Percentiles rank a stretch among this genome's conserved stretches.
phyloP scores from a whole-genome alignment of 148 eudicot genomes.

The Pharnaceum exiguum region DNA sequence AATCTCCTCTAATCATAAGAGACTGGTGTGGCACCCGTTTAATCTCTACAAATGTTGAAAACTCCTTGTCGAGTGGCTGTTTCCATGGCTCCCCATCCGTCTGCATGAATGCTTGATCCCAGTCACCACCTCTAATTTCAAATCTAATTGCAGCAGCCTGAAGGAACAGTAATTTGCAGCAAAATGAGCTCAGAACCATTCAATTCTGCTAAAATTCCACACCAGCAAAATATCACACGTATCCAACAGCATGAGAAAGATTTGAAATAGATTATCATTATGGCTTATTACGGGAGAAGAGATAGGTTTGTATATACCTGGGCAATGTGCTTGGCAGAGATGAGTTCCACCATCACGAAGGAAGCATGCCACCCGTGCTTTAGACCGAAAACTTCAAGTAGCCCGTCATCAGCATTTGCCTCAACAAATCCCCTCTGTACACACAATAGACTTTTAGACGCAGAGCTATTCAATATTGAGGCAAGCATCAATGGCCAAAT shows the following conservation, averaged over 20 bases:
- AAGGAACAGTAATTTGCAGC: not conserved
- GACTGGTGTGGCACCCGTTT: constrained; percentile 75
- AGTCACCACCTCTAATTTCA: constrained; percentile 91
- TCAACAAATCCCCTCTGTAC: constrained; percentile 85
- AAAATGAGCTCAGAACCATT: not conserved
- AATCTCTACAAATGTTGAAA: constrained; percentile 79
- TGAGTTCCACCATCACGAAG: constrained; percentile 86
- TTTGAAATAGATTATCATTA: not conserved
- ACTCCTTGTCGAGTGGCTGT: constrained; percentile 73
- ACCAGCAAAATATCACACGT: no score
- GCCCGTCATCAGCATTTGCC: constrained; percentile 89
- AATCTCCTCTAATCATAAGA: constrained; percentile 56
- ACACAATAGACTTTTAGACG: not conserved
- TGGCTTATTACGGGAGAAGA: not conserved
- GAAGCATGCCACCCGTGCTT: constrained; percentile 99
- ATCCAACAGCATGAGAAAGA: not conserved
- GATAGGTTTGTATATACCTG: constrained; percentile 42
- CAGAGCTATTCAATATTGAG: not conserved
- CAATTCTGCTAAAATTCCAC: not conserved
- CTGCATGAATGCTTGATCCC: constrained; percentile 75
- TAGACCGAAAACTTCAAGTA: constrained; percentile 77
- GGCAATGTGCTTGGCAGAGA: constrained; percentile 89
- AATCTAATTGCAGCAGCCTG: constrained; percentile 89
- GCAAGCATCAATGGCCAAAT: not conserved
- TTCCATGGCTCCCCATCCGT: constrained; percentile 99